phyloP scores from a whole-genome alignment of 352 stramenopile genomes.

The Pythium scleroteichum region DNA sequence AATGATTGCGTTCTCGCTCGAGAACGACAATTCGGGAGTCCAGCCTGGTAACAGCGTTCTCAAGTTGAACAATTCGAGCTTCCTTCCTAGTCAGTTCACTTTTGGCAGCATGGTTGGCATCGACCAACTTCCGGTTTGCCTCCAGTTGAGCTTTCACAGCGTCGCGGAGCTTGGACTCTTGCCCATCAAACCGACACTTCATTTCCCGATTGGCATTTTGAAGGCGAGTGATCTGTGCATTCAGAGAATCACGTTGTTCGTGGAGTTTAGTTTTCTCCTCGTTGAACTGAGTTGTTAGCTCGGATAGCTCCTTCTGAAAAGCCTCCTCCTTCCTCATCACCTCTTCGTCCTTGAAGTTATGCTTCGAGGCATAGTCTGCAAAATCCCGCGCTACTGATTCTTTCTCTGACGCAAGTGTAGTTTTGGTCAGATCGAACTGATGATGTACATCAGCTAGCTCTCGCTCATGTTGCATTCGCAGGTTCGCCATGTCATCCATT shows the following conservation, averaged over 20 bases:
- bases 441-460: not conserved
- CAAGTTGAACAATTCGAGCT: conserved; percentile 26
- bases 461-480: conserved; percentile 4
- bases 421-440: conserved; percentile 4
- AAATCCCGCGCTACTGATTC: not conserved
- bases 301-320: conserved; percentile 1
- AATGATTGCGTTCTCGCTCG: conserved; percentile 50
- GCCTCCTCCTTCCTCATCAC: not conserved
- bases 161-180: conserved; percentile 36
- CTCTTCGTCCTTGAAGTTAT: conserved; percentile 14
- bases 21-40: conserved; percentile 52
- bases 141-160: conserved; percentile 43
- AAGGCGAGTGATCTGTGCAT: conserved; percentile 19
- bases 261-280: conserved; percentile 9
- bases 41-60: conserved; percentile 35
- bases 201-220: conserved; percentile 18
- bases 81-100: conserved; percentile 33
- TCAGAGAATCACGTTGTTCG: conserved; percentile 24
- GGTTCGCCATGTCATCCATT: conserved; percentile 23
- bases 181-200: conserved; percentile 28
- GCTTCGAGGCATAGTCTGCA: conserved; percentile 1
- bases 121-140: conserved; percentile 42
- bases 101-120: conserved; percentile 44
- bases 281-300: not conserved
- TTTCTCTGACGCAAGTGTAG: conserved; percentile 5